phyloP scores from a whole-genome alignment of 2,329 filamentous ascomycete species.

The Xylaria sp. region DNA sequence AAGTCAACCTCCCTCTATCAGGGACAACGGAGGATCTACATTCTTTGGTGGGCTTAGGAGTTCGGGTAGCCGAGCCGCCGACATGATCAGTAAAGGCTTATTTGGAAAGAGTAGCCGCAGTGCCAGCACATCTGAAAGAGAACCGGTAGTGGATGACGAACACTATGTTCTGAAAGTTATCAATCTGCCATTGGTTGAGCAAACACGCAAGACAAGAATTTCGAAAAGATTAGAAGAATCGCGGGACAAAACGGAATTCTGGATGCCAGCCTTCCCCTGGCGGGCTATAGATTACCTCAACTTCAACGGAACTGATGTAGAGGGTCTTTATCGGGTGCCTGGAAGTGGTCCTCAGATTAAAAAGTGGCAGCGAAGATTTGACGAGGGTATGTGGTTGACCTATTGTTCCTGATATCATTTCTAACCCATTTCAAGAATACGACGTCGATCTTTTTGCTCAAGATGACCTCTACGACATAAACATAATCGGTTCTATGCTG shows the following conservation, averaged over 20 bases:
- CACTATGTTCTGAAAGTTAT: slow-evolving; percentile 88
- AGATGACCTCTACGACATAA: slow-evolving; percentile 91
- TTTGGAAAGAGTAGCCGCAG: slow-evolving; percentile 82
- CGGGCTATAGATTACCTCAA: slow-evolving; percentile 96
- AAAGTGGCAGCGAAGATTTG: slow-evolving; percentile 92
- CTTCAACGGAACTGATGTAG: slow-evolving; percentile 92
- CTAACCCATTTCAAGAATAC: slow-evolving; percentile 65
- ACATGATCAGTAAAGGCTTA: slow-evolving; percentile 83
- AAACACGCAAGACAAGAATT: slow-evolving; percentile 90
- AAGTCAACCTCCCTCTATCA: slow-evolving; percentile 65
- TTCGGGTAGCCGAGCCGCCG: slow-evolving; percentile 78
- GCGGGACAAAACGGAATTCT: slow-evolving; percentile 95
- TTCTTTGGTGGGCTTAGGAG: slow-evolving; percentile 80
- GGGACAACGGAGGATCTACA: slow-evolving; percentile 69
- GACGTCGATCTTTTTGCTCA: slow-evolving; percentile 93
- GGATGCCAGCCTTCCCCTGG: slow-evolving; percentile 98
- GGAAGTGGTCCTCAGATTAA: slow-evolving; percentile 91
- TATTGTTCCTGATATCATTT: neutral
- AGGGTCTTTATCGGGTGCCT: slow-evolving; percentile 91
- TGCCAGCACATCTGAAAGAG: slow-evolving; percentile 75
- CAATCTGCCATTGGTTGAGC: slow-evolving; percentile 85
- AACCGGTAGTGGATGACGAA: slow-evolving; percentile 77
- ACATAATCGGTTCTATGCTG: slow-evolving; percentile 94
- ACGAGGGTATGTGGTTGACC: slow-evolving; percentile 70
- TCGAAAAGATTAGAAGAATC: slow-evolving; percentile 89